Evolutionary conservation across 73 alveolate genomes (phyloP), one percentile per base, ranked within the genome.

Genomic region (Uronychia binucleata): DNA sequence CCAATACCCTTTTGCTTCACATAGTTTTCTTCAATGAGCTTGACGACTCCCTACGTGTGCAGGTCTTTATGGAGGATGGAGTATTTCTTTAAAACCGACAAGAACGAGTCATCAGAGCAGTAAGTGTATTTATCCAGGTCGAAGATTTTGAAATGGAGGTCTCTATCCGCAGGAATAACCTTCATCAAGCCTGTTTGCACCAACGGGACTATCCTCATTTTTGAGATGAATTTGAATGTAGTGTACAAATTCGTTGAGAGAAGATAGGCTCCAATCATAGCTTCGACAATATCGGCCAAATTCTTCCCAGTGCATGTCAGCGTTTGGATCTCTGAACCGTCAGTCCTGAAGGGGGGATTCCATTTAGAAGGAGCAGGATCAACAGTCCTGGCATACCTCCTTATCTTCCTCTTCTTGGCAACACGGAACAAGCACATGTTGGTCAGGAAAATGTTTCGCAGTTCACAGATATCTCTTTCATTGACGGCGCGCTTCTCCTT

Each of bases 291-390:
- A 58, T 90, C 96, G 30, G 93, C 92, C 0, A 86, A 30, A 59
- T 90, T 78, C 76, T 90, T 90, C 31, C 95, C 95, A 27, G 91
- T 84, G 80, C 79, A 89, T 32, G 67, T 33, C 1, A 86, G 58
- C 58, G 34, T 58, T 1, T 79, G 28, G 26, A 79, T 79, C 28
- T 79, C 58, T 26, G 59, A 25, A 28, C 31, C 58, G 1, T 33
- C n/a, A 1, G 26, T 13, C 8, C 34, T 35, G 25, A 79, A 35
- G 0, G 86, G 86, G 27, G 86, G 86, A 13, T 28, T 58, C 86
- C 86, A 79, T 5, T 79, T 28, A 35, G 14, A 13, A 26, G 78
- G 32, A 5, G 5, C 14, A 67, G 78, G 78, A 13, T 67, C 78
- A 26, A 26, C 5, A 1, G 29, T 67, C 29, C 78, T 25, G 26